Conservation (phyloP, 441 rosid genomes). For the Theobroma grandiflorum region DNA sequence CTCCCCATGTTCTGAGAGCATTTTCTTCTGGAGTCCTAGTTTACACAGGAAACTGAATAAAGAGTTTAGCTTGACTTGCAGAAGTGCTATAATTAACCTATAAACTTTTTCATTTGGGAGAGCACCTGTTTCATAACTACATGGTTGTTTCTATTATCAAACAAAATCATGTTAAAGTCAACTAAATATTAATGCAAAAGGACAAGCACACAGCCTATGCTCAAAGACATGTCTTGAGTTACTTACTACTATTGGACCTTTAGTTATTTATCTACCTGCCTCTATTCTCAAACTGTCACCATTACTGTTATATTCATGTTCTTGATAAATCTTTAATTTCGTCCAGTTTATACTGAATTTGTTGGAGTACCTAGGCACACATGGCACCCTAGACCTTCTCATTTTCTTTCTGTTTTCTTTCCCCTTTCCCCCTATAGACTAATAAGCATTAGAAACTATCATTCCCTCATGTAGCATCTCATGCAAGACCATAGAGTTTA, state of each 20-base stretch:
- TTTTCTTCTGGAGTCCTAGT: background rate
- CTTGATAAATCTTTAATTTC: constrained; percentile 1
- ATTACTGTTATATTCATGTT: background rate
- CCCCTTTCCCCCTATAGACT: background rate
- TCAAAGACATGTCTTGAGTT: background rate
- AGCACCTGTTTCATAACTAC: background rate
- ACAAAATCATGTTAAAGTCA: background rate
- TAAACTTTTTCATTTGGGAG: background rate
- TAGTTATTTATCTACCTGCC: background rate
- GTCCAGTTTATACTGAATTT: background rate
- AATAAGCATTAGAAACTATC: background rate
- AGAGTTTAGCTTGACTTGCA: background rate
- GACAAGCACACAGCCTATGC: background rate
- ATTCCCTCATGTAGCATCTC: constrained; percentile 23
- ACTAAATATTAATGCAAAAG: background rate
- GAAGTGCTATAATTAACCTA: background rate
- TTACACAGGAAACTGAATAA: background rate
- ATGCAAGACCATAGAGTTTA: background rate
- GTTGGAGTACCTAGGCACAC: background rate
- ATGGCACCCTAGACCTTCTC: background rate
- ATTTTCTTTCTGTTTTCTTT: background rate
- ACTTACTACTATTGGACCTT: background rate
- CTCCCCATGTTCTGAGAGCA: background rate
- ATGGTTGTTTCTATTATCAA: background rate
- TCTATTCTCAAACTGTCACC: background rate